Base-by-base conservation (phyloP, 208 protist species). In the Acanthamoeba lenticulata region DNA sequence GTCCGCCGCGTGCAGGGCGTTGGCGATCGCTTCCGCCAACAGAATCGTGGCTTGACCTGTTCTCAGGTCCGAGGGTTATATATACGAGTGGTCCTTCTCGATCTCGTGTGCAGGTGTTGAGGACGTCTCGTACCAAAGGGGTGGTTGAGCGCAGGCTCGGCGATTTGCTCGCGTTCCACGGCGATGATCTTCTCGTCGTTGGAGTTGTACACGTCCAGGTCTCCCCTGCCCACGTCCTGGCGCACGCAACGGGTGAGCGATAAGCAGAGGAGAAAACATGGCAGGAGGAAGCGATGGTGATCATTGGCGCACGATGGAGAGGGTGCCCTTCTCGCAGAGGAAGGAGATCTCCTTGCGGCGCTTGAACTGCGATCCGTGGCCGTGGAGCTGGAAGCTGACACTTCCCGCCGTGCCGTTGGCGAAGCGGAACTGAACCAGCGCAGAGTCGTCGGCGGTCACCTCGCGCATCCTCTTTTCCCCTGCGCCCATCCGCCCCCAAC, bases 351-450 rank as follows among this genome's bases (percentile, higher is more conserved):
- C 57, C 86, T 74, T 77, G 5, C 29, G 69, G 5, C 42, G 89
- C 44, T 85, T 52, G 57, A 32, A 9, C 42, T 40, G 15, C 9
- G 65, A 40, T 44, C 85, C 85, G 45, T 52, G n/a, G 55, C 52
- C 62, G 29, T 94, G 55, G 49, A 72, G 52, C 3, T 96, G 44
- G 11, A 96, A 19, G 24, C 67, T 45, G 29, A 96, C 77, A 29
- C 27, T 91, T 7, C 83, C 92, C 36, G 55, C 36, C 13, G 74
- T 69, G 21, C 88, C 95, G 32, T 85, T 62, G 11, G 27, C 49
- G 90, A 94, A 95, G 52, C 94, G 52, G 24, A 96, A 32, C 29
- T 96, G 92, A n/a, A 96, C 74, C n/a, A 57, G 32, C 21, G 45
- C 89, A 32, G 90, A 93, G 34, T 96, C 95, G 45, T 96, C 95